Base-by-base conservation (phyloP, 163 green algal genomes). In the Scenedesmus sp. region DNA sequence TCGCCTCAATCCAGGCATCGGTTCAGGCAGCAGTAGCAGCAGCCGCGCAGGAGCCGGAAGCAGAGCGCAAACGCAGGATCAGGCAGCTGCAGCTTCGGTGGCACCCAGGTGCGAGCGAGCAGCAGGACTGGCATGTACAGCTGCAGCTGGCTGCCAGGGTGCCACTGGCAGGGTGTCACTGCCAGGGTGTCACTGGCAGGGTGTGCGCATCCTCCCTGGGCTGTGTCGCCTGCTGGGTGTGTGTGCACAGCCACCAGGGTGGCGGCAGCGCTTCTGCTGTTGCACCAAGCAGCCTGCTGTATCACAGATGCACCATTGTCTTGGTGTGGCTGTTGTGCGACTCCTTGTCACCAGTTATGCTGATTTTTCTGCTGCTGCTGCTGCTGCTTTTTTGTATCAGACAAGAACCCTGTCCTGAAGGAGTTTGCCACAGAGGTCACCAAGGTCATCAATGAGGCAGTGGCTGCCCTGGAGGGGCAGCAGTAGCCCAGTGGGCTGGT, bases 391-490 rank as follows among this genome's bases (percentile, higher is more conserved):
- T 76, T 26, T 79, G 61, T 20, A 61, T 68, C 89, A 91, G 92
- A 94, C 79, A 95, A 95, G 81, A 95, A 95, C 83, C 93, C 93
- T 10, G 92, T 95, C 0, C 78, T 95, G 82, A 94, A 88, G 70
- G 94, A 96, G 83, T 91, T 95, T 40, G 93, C 93, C 6, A 94
- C 90, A 7, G 93, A 96, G 87, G 93, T 96, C 33, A 94, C 91
- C 46, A 95, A 95, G 83, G 89, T 95, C 4, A 94, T 95, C 73
- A 94, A 95, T 46, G 91, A 94, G 51, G 92, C 93, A 7, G 90
- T 94, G 22, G 73, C 81, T 26, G 84, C 83, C 1, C 86, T 95
- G 42, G 88, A 94, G 82, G 26, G 91, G 93, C 96, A 68, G 40
- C 73, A 65, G 35, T 46, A 30, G 20, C 15, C 33, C 73, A 44